These are phyloP conservation scores for Pestalotiopsis fici DNA, from an alignment of 2,329 filamentous ascomycete genomes.

Conservation along the genomic window DNA sequence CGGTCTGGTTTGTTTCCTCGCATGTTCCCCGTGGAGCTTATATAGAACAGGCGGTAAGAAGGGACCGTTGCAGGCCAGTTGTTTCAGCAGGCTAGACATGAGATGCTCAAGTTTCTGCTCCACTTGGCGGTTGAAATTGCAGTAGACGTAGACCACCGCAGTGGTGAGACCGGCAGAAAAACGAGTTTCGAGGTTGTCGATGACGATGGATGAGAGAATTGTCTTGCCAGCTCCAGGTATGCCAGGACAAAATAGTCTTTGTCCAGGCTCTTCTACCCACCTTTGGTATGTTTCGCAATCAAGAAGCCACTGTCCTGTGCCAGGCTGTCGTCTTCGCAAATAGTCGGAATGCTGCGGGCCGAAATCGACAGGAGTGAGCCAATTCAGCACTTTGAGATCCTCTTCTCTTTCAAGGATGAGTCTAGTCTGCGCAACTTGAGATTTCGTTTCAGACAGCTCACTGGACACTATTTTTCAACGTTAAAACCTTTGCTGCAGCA, in stretches of 20 bases:
- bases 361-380: slow-evolving; percentile 39
- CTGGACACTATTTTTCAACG: too few species aligned
- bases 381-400: slow-evolving; percentile 29
- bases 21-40: too few species aligned
- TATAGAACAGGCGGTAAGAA: too few species aligned
- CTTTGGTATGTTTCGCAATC: slow-evolving; percentile 10
- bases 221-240: slow-evolving; percentile 53
- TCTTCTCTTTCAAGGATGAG: too few species aligned
- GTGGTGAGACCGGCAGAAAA: slow-evolving; percentile 22
- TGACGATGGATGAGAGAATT: slow-evolving; percentile 39
- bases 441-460: too few species aligned
- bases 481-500: too few species aligned
- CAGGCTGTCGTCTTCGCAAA: slow-evolving; percentile 20
- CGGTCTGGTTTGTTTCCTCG: too few species aligned
- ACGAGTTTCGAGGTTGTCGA: slow-evolving; percentile 36
- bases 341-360: slow-evolving; percentile 39
- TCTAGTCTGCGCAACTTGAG: too few species aligned
- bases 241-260: slow-evolving; percentile 46
- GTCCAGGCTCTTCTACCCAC: slow-evolving; percentile 12
- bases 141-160: slow-evolving; percentile 49
- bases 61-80: slow-evolving; percentile 37
- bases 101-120: slow-evolving; percentile 36
- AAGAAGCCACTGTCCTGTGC: slow-evolving; percentile 16
- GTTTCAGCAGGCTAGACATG: slow-evolving; percentile 35
- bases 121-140: slow-evolving; percentile 36